Evolutionary conservation across 768 basidiomycete genomes (phyloP).

Genomic region (Rhodotorula taiwanensis): DNA sequence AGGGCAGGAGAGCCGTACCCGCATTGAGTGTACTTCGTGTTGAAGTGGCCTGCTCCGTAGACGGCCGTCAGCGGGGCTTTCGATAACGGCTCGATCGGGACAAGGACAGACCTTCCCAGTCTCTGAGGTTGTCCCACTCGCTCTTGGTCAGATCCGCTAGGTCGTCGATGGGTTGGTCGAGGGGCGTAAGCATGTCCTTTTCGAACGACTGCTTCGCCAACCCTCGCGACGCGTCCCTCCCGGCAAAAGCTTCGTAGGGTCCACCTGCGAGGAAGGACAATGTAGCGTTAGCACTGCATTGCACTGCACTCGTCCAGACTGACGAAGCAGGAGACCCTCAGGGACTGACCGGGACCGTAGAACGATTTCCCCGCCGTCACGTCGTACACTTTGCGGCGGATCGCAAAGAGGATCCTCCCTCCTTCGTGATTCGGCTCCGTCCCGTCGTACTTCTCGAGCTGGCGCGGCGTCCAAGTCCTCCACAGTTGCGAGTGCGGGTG

Average conservation of each 20-base stretch:
- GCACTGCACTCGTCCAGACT: neutral
- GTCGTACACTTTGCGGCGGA: constrained; percentile 83
- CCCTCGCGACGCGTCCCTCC: constrained; percentile 86
- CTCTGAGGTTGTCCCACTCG: constrained; percentile 38
- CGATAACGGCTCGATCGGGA: neutral
- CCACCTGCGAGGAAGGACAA: constrained; percentile 55
- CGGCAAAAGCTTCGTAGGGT: constrained; percentile 96
- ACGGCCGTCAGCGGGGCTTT: neutral
- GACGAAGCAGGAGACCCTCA: neutral
- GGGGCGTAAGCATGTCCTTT: constrained; percentile 79
- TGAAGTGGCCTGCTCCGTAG: constrained; percentile 1
- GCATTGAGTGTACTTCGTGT: neutral
- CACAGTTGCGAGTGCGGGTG: constrained; percentile 70
- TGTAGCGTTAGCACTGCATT: too few species aligned
- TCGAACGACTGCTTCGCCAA: constrained; percentile 57
- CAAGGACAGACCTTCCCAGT: constrained; percentile 30
- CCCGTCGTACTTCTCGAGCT: constrained; percentile 43
- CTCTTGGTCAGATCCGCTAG: constrained; percentile 60
- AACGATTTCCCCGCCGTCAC: constrained; percentile 82
- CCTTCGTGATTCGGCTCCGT: constrained; percentile 54
- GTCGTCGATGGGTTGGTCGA: constrained; percentile 79
- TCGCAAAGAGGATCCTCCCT: constrained; percentile 71
- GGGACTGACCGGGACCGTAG: constrained; percentile 78
- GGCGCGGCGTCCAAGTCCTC: constrained; percentile 69
- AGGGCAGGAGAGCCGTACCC: neutral